These are phyloP conservation scores for Pinus taeda DNA, from an alignment of 75 land plant species.

Conservation along the genomic window DNA sequence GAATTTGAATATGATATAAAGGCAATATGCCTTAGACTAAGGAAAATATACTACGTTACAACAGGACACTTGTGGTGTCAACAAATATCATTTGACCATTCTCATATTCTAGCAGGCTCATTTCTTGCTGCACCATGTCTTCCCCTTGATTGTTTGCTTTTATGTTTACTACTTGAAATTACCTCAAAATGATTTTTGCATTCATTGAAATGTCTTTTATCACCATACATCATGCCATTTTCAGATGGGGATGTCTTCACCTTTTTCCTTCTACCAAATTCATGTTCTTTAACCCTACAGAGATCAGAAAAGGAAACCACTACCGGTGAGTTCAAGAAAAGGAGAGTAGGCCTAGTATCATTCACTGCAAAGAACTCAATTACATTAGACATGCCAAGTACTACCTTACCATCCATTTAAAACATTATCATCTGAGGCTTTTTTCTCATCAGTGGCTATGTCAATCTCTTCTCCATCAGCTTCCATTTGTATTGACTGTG, in stretches of 20 bases:
- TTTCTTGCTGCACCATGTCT: neutral
- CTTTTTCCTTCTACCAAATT: conserved; percentile 63
- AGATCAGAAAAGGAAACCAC: neutral
- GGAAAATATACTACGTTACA: conserved; percentile 4
- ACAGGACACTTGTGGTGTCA: conserved; percentile 1
- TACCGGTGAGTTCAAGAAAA: neutral
- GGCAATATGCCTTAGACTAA: neutral
- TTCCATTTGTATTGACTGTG: neutral
- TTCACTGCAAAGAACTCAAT: neutral
- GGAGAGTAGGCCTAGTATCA: neutral
- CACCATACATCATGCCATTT: conserved; percentile 18
- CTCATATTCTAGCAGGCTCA: neutral
- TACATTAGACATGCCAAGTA: neutral
- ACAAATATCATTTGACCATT: neutral
- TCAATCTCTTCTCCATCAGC: neutral
- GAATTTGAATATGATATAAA: neutral
- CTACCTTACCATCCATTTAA: conserved; percentile 64
- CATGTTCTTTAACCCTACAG: conserved; percentile 80
- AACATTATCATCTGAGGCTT: conserved; percentile 42
- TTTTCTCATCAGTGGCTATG: neutral
- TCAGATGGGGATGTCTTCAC: conserved; percentile 17
- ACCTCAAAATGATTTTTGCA: conserved; percentile 48
- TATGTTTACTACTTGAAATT: conserved; percentile 12
- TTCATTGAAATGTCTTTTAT: neutral
- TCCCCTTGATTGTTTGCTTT: neutral